Evolutionary conservation across 768 basidiomycete genomes (phyloP).

Genomic region (Mycena galopus): DNA sequence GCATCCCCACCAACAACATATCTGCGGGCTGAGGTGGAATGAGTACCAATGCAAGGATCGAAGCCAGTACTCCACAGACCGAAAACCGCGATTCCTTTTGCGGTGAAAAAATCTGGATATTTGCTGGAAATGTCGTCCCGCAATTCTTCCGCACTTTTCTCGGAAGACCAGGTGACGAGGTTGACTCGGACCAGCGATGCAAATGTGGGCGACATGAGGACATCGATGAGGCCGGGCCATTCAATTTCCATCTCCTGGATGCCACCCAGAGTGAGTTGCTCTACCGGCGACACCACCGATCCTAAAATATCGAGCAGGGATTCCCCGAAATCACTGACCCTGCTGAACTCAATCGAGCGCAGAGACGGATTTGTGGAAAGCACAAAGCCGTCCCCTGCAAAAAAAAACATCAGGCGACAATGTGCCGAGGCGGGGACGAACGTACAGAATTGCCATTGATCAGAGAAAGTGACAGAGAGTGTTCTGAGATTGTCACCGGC

Average conservation of each 20-base stretch:
- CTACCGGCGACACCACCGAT: conserved; percentile 21
- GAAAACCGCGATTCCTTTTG: conserved; percentile 26
- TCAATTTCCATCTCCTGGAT: conserved; percentile 19
- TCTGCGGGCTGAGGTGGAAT: too few relatives aligned
- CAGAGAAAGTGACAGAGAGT: conserved; percentile 25
- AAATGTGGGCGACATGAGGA: conserved; percentile 15
- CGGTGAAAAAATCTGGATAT: conserved; percentile 12
- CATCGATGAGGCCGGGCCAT: conserved; percentile 14
- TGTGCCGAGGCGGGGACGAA: neutral
- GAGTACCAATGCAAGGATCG: neutral
- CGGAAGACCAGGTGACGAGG: too few relatives aligned
- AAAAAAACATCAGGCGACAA: neutral
- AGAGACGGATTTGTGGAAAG: conserved; percentile 22
- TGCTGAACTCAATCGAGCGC: conserved; percentile 9
- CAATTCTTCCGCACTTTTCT: neutral
- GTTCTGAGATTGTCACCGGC: conserved; percentile 9
- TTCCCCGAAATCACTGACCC: conserved; percentile 10
- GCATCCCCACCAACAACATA: conserved; percentile 8
- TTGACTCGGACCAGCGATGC: conserved; percentile 5
- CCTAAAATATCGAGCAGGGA: conserved; percentile 14
- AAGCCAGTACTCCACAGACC: neutral
- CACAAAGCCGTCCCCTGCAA: conserved; percentile 24
- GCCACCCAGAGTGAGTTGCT: conserved; percentile 18
- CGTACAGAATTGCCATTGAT: conserved; percentile 29
- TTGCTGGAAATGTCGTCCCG: neutral